Evolutionary conservation across 306 rosid genomes (phyloP).

Genomic region (Casuarina cunninghamiana): DNA sequence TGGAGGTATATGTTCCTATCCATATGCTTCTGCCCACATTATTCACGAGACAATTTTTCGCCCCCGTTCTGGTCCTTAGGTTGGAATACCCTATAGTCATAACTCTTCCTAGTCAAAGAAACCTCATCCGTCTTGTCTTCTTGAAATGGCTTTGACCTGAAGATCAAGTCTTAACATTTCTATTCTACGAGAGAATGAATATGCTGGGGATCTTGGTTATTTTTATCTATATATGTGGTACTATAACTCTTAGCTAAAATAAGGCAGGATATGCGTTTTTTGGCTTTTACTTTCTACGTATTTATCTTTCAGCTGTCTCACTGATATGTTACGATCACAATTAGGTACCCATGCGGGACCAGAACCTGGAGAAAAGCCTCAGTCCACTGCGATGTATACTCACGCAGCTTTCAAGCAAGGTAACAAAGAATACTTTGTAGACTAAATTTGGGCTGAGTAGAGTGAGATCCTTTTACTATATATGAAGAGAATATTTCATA

Average conservation of each 20-base stretch:
- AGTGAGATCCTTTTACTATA: no score
- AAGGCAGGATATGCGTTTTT: neutral
- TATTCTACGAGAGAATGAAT: neutral
- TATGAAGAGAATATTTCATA: no score
- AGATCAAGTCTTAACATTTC: neutral
- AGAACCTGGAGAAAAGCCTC: slow-evolving; percentile 45
- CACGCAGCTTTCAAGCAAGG: slow-evolving; percentile 44
- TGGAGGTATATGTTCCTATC: no score
- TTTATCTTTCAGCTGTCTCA: no score
- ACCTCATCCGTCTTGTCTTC: neutral
- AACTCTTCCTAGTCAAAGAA: neutral
- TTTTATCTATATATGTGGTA: neutral
- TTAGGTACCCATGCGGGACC: slow-evolving; percentile 45
- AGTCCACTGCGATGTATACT: slow-evolving; percentile 48
- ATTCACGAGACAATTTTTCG: no score
- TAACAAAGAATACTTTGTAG: neutral
- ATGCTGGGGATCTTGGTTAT: neutral
- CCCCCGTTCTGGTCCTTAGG: no score
- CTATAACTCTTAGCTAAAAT: neutral
- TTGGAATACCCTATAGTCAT: neutral
- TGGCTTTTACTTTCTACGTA: neutral
- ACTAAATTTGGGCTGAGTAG: no score
- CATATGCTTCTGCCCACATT: no score
- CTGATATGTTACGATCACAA: no score
- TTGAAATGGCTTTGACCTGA: neutral